Percentiles rank a stretch among this genome's conserved stretches.
phyloP scores from a whole-genome alignment of 768 basidiomycete genomes.

The Suillus brevipes region DNA sequence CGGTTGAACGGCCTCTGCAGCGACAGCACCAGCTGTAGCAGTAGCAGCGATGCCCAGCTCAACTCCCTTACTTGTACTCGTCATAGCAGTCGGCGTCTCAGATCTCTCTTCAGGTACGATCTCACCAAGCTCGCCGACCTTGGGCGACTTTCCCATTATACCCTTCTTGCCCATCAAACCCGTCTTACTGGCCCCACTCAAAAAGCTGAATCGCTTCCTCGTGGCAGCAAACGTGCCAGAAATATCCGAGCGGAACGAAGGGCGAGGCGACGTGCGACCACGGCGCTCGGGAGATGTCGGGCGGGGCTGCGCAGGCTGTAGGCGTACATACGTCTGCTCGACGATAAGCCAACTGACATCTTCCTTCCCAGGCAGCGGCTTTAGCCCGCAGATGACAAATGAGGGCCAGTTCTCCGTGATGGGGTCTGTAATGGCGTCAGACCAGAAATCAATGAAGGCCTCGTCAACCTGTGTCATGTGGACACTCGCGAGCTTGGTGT shows the following conservation, averaged over 20 bases:
- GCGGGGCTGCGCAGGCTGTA: conserved; percentile 30
- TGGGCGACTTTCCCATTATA: conserved; percentile 36
- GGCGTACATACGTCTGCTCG: conserved; percentile 56
- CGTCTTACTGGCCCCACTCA: conserved; percentile 33
- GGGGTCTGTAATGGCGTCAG: conserved; percentile 69
- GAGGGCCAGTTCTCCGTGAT: conserved; percentile 64
- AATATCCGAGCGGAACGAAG: conserved; percentile 45
- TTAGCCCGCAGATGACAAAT: conserved; percentile 72
- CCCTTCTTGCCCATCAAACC: conserved; percentile 25
- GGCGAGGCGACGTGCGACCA: conserved; percentile 42
- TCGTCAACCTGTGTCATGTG: conserved; percentile 65
- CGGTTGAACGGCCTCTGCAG: conserved; percentile 15
- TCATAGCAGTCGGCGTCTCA: conserved; percentile 29
- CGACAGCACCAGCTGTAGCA: conserved; percentile 22
- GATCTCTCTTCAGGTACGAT: conserved; percentile 53
- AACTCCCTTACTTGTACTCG: conserved; percentile 25
- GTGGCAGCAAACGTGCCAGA: conserved; percentile 49
- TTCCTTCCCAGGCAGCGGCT: conserved; percentile 29
- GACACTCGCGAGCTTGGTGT: conserved; percentile 41
- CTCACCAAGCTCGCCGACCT: conserved; percentile 73
- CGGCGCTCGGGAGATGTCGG: conserved; percentile 26
- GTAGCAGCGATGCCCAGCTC: conserved; percentile 19
- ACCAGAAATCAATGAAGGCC: conserved; percentile 83
- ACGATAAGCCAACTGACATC: conserved; percentile 65
- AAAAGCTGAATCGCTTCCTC: conserved; percentile 67